These are phyloP conservation scores for Coemansia sp. DNA, from an alignment of 192 early-diverging fungal genomes.

Conservation along the genomic window DNA sequence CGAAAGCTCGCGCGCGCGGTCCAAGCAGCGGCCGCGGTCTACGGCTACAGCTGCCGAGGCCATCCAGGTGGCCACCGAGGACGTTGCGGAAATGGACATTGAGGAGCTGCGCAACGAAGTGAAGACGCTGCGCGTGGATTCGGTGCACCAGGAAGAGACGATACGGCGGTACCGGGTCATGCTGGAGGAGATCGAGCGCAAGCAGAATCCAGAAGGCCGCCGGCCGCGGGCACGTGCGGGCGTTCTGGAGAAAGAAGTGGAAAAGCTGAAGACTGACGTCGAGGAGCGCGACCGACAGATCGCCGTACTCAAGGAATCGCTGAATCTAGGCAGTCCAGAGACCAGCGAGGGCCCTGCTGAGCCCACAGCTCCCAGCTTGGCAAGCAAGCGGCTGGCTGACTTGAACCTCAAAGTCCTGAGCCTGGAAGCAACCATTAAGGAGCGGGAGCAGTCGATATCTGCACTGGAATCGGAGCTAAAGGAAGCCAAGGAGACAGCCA, in stretches of 20 bases:
- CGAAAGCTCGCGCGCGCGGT: constrained; percentile 12
- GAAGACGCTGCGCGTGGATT: constrained; percentile 27
- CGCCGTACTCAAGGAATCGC: constrained; percentile 23
- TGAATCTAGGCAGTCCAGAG: constrained; percentile 20
- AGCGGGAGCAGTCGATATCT: constrained; percentile 13
- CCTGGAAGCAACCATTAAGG: constrained; percentile 24
- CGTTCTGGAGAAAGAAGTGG: constrained; percentile 36
- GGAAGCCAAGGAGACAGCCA: constrained; percentile 18
- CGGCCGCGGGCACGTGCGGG: constrained; percentile 21
- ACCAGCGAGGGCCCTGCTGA: neutral
- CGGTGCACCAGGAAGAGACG: constrained; percentile 48
- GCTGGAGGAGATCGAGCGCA: constrained; percentile 47
- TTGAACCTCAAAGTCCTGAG: constrained; percentile 36
- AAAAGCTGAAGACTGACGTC: constrained; percentile 29
- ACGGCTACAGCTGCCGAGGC: constrained; percentile 41
- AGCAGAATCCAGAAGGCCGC: constrained; percentile 49
- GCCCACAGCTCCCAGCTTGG: constrained; percentile 1
- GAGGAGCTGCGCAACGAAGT: constrained; percentile 47
- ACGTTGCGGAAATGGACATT: constrained; percentile 34
- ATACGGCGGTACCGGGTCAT: constrained; percentile 33
- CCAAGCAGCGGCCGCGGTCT: constrained; percentile 33
- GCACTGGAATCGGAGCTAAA: constrained; percentile 25
- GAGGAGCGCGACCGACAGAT: constrained; percentile 31
- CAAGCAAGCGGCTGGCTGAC: constrained; percentile 25
- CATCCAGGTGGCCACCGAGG: constrained; percentile 32